Evolutionary conservation across 2,329 filamentous ascomycete species (phyloP).

Genomic region (Epichloe typhina): DNA sequence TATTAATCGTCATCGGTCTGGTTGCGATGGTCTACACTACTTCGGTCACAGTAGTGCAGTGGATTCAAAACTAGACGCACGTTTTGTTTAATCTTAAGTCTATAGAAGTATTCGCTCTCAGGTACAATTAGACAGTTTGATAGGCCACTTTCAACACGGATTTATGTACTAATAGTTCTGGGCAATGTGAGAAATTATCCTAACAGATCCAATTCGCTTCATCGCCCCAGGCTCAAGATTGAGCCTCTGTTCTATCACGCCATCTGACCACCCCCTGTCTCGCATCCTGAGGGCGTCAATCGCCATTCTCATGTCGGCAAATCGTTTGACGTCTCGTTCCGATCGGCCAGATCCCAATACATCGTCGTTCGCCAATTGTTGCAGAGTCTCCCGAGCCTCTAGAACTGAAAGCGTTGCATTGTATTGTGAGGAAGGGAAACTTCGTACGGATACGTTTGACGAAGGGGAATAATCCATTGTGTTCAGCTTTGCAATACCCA

Average conservation of each 20-base stretch:
- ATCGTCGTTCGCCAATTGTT: neutral
- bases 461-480: neutral
- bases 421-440: neutral
- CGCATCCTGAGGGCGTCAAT: constrained; percentile 2
- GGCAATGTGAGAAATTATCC: neutral
- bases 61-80: constrained; percentile 12
- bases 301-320: constrained; percentile 4
- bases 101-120: no score
- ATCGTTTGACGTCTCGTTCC: neutral
- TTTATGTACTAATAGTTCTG: neutral
- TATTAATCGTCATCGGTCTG: constrained; percentile 48
- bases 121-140: no score
- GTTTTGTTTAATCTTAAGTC: neutral
- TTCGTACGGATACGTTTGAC: neutral
- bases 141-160: no score
- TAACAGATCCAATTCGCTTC: neutral
- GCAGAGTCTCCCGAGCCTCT: neutral
- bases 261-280: neutral
- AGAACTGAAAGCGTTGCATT: constrained; percentile 1
- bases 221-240: neutral
- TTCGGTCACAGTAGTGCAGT: constrained; percentile 37
- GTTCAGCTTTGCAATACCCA: neutral
- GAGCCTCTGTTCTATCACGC: neutral
- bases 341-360: neutral
- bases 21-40: constrained; percentile 63